Evolutionary conservation across 495 filamentous ascomycete genomes (phyloP).

Genomic region (Neurospora sp.): DNA sequence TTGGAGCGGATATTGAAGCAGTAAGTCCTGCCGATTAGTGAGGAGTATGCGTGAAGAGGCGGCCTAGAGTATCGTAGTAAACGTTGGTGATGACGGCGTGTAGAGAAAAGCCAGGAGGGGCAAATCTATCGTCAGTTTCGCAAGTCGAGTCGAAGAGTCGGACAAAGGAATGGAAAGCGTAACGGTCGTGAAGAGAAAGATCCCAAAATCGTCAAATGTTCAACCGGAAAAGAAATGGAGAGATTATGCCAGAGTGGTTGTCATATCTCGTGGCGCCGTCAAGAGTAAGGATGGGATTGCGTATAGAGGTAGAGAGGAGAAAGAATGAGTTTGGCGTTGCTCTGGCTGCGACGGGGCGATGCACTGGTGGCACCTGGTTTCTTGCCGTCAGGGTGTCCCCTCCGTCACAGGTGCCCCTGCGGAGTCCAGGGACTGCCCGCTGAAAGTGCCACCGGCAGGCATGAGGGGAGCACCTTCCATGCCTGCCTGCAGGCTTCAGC

Average conservation of each 20-base stretch:
- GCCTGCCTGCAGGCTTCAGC: background rate
- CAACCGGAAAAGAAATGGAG: conserved; percentile 1
- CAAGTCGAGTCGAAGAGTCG: background rate
- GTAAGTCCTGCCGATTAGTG: background rate
- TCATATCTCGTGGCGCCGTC: conserved; percentile 3
- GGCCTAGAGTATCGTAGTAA: background rate
- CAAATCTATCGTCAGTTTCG: background rate
- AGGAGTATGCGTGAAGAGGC: background rate
- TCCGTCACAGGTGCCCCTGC: background rate
- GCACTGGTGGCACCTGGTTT: background rate
- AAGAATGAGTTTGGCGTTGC: background rate
- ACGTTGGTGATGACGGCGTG: background rate
- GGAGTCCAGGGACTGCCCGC: background rate
- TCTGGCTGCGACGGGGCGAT: background rate
- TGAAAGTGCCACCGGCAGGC: background rate
- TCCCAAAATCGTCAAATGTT: conserved; percentile 5
- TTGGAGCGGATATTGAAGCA: background rate
- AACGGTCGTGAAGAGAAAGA: conserved; percentile 16
- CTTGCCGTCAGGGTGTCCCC: background rate
- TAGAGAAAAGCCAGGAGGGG: background rate
- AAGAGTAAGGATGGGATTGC: background rate
- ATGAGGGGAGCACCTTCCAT: background rate
- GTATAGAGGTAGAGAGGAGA: background rate
- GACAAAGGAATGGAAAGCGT: conserved; percentile 13
- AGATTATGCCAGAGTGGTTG: conserved; percentile 5